phyloP scores from a whole-genome alignment of 2,329 filamentous ascomycete genomes.

The Hypoxylon sp. region DNA sequence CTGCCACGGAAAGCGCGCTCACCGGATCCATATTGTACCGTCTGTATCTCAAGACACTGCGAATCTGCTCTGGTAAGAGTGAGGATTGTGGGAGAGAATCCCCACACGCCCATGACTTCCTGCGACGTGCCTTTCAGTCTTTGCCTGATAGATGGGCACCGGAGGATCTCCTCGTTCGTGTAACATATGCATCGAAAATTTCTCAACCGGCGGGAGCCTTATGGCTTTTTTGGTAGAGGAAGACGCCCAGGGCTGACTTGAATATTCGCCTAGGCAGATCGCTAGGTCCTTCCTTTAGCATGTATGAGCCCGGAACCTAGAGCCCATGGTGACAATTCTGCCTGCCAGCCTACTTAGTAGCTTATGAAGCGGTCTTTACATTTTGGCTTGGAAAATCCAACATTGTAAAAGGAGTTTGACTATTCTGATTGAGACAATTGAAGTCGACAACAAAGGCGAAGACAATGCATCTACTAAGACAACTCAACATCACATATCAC shows the following conservation, averaged over 20 bases:
- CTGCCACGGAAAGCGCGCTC: constrained; percentile 18
- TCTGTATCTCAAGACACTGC: neutral
- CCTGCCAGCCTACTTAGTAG: neutral
- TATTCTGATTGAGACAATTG: neutral
- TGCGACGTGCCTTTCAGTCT: neutral
- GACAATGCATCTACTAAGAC: neutral
- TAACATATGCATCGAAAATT: neutral
- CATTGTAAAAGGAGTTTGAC: neutral
- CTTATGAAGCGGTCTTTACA: too few species aligned
- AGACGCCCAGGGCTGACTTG: neutral
- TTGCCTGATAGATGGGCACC: neutral
- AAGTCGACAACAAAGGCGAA: neutral
- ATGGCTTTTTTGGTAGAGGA: neutral
- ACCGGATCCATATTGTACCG: constrained; percentile 20
- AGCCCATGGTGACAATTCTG: neutral
- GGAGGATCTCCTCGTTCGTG: neutral
- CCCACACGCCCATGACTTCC: neutral
- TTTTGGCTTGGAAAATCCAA: too few species aligned
- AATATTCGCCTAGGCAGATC: neutral
- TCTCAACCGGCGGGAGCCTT: neutral
- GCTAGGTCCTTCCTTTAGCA: too few species aligned
- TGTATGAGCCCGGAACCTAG: too few species aligned
- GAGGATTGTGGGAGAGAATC: neutral
- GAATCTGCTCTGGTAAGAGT: neutral
- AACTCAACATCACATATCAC: neutral